phyloP scores from a whole-genome alignment of 176 grass and related monocot species.

The Triticum timopheevii region DNA sequence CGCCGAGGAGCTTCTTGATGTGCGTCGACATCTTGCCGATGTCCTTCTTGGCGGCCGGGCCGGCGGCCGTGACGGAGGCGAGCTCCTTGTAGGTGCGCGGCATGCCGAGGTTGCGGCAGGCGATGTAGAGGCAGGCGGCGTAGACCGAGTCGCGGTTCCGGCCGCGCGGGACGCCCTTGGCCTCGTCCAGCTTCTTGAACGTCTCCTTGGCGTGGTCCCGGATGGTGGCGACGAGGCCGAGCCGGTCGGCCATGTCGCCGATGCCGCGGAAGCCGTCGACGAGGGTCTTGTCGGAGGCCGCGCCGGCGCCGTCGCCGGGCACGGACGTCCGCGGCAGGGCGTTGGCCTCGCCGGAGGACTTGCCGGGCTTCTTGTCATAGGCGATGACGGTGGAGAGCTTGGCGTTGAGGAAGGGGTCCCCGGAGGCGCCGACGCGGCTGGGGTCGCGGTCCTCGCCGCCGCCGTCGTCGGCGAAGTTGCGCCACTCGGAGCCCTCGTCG shows the following conservation, averaged over 20 bases:
- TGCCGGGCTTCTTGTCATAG: not conserved
- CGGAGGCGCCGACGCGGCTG: constrained; percentile 46
- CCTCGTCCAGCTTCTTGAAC: constrained; percentile 38
- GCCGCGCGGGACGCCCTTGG: constrained; percentile 8
- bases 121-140: constrained; percentile 54
- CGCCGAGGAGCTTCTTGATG: constrained; percentile 46
- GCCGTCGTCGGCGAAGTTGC: constrained; percentile 50
- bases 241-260: constrained; percentile 48
- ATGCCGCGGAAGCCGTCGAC: constrained; percentile 32
- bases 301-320: not conserved
- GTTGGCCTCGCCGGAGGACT: not conserved
- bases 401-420: constrained; percentile 45
- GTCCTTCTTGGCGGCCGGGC: constrained; percentile 36
- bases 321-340: not conserved
- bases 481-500: constrained; percentile 68
- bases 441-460: constrained; percentile 51
- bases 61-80: constrained; percentile 25
- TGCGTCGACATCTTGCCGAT: constrained; percentile 29
- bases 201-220: constrained; percentile 41
- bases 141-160: constrained; percentile 36
- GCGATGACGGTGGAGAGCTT: constrained; percentile 42
- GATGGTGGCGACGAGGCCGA: constrained; percentile 47
- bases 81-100: constrained; percentile 57
- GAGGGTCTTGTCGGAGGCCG: not conserved
- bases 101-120: constrained; percentile 56